A percentile compares a stretch with the other conserved stretches of the same genome.
These are phyloP conservation scores for Acorus calamus DNA, from an alignment of 106 monocot genomes.

Conservation along the genomic window DNA sequence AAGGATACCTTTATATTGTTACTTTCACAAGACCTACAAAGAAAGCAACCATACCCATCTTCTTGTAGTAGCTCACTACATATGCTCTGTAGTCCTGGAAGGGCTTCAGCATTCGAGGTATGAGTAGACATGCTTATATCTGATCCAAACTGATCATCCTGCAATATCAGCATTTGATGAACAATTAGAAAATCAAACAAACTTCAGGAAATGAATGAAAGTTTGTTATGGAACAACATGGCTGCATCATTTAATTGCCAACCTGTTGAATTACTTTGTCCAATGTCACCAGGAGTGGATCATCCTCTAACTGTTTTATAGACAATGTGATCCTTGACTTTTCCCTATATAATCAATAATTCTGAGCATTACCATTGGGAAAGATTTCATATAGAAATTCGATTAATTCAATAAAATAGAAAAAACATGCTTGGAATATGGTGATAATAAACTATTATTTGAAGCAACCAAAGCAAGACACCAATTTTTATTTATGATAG, in stretches of 20 bases:
- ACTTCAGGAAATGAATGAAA: too few relatives aligned
- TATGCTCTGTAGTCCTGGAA: constrained; percentile 82
- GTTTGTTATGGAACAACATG: too few relatives aligned
- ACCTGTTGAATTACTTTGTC: constrained; percentile 92
- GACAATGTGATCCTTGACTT: constrained; percentile 73
- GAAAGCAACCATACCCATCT: constrained; percentile 61
- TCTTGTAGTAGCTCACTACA: constrained; percentile 76
- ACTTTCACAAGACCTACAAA: background rate
- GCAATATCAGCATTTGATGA: background rate
- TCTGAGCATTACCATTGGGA: background rate
- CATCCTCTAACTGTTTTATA: constrained; percentile 85
- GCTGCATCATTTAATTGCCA: background rate
- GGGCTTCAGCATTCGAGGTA: constrained; percentile 36
- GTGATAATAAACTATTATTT: too few relatives aligned
- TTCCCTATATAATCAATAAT: constrained; percentile 30
- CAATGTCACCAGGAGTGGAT: constrained; percentile 81
- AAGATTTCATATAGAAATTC: background rate
- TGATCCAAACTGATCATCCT: constrained; percentile 37
- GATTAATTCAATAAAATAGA: background rate
- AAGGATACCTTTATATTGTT: too few relatives aligned
- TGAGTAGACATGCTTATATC: constrained; percentile 15
- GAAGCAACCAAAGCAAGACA: too few relatives aligned
- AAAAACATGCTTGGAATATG: background rate
- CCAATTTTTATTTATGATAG: too few relatives aligned
- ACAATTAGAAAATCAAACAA: background rate